A percentile compares a stretch with the other conserved stretches of the same genome.
phyloP scores from a whole-genome alignment of 2,329 filamentous ascomycete genomes.

The Fusarium sp. region DNA sequence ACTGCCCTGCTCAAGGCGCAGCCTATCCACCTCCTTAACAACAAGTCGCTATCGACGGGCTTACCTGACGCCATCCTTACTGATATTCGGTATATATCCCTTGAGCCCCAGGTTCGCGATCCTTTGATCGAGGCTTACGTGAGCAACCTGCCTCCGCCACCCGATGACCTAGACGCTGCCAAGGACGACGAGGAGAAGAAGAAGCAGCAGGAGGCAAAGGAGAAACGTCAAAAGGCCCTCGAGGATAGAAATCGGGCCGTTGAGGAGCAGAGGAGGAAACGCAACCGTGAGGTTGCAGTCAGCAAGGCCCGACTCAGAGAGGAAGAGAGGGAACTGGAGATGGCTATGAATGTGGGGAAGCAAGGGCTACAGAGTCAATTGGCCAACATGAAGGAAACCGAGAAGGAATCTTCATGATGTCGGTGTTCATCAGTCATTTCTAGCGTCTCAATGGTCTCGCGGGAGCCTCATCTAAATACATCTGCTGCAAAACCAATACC shows the following conservation, averaged over 20 bases:
- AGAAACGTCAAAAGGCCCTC: conserved; percentile 74
- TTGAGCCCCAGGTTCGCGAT: conserved; percentile 72
- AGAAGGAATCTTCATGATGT: conserved; percentile 34
- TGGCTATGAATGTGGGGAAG: conserved; percentile 77
- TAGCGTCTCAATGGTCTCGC: not conserved
- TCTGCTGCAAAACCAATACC: not conserved
- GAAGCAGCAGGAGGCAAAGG: conserved; percentile 63
- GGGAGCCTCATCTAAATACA: conserved; percentile 10
- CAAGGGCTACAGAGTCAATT: conserved; percentile 74
- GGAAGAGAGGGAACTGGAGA: conserved; percentile 75
- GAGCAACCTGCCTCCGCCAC: conserved; percentile 70
- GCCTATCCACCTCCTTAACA: conserved; percentile 70
- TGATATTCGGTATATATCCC: conserved; percentile 77
- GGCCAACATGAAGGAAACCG: conserved; percentile 46
- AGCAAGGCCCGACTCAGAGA: conserved; percentile 73
- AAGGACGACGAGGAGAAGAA: conserved; percentile 64
- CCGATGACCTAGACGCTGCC: conserved; percentile 55
- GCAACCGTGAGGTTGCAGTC: conserved; percentile 69
- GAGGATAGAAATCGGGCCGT: conserved; percentile 72
- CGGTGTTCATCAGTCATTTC: conserved; percentile 20
- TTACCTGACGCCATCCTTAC: conserved; percentile 73
- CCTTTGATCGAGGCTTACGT: conserved; percentile 75
- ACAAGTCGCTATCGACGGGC: conserved; percentile 64
- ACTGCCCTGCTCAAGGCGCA: conserved; percentile 72
- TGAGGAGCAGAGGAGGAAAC: conserved; percentile 71